Conservation (phyloP, 116 monocot genomes). For the Posidonia oceanica region DNA sequence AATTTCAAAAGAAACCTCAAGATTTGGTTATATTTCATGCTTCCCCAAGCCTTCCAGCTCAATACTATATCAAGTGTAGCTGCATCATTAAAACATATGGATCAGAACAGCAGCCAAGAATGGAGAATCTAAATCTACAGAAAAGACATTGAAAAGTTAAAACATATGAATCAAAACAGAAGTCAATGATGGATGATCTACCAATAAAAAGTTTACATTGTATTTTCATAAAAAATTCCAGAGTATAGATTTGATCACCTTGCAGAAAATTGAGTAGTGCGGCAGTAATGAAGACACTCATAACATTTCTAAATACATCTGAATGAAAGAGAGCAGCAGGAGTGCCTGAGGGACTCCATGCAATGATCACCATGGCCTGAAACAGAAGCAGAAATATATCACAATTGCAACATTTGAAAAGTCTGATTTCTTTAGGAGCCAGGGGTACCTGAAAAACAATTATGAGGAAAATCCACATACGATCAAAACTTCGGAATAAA, state of each 20-base stretch:
- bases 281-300: constrained; percentile 89
- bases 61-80: constrained; percentile 82
- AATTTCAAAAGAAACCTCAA: constrained; percentile 80
- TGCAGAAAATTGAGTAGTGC: constrained; percentile 90
- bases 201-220: neutral
- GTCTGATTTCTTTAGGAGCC: neutral
- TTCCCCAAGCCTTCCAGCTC: constrained; percentile 97
- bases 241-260: constrained; percentile 30
- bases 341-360: constrained; percentile 81
- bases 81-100: constrained; percentile 12
- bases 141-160: neutral
- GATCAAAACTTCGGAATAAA: constrained; percentile 91
- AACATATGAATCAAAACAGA: neutral
- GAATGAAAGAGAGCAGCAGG: constrained; percentile 62
- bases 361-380: constrained; percentile 96
- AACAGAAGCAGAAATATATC: constrained; percentile 3
- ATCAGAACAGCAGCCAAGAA: neutral
- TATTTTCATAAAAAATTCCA: neutral
- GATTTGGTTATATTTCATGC: constrained; percentile 72
- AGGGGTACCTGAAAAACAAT: constrained; percentile 71
- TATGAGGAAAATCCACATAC: constrained; percentile 93
- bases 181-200: neutral
- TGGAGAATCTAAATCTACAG: neutral
- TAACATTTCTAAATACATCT: constrained; percentile 77
- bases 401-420: neutral